These are phyloP conservation scores for Ceratocystis ficicola DNA, from an alignment of 2,329 filamentous ascomycete genomes.

Conservation along the genomic window DNA sequence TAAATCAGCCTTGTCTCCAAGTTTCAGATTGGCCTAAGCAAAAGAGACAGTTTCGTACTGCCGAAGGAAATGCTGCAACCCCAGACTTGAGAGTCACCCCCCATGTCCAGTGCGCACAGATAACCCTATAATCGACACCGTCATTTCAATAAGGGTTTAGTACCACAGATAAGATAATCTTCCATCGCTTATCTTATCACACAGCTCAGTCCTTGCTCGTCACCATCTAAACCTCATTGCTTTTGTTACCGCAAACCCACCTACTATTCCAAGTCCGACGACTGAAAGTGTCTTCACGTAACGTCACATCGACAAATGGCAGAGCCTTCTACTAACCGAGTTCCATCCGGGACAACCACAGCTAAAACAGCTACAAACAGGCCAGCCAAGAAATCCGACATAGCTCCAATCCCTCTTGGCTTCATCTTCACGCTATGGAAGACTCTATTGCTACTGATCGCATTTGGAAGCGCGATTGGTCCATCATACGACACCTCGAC, in stretches of 20 bases:
- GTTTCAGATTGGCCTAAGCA: neutral
- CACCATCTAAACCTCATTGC: neutral
- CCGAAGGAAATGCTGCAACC: neutral
- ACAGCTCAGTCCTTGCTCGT: too few species aligned
- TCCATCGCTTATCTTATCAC: neutral
- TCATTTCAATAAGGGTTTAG: neutral
- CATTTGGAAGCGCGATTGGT: slow-evolving; percentile 37
- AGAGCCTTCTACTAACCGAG: neutral
- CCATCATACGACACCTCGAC: slow-evolving; percentile 72
- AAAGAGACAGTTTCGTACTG: neutral
- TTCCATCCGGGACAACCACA: neutral
- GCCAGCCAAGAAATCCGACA: neutral
- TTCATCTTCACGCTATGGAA: slow-evolving; percentile 55
- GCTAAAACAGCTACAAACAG: neutral
- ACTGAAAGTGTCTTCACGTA: neutral
- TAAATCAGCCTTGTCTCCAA: neutral
- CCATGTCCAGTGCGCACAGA: too few species aligned
- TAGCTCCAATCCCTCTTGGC: slow-evolving; percentile 25
- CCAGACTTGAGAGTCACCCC: neutral
- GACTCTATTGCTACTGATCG: slow-evolving; percentile 48
- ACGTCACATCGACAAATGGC: neutral
- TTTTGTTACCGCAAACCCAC: neutral
- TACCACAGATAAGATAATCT: neutral
- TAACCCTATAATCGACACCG: neutral
- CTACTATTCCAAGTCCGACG: slow-evolving; percentile 3